Evolutionary conservation across 2,329 filamentous ascomycete genomes (phyloP).

Genomic region (Talaromyces marneffei): DNA sequence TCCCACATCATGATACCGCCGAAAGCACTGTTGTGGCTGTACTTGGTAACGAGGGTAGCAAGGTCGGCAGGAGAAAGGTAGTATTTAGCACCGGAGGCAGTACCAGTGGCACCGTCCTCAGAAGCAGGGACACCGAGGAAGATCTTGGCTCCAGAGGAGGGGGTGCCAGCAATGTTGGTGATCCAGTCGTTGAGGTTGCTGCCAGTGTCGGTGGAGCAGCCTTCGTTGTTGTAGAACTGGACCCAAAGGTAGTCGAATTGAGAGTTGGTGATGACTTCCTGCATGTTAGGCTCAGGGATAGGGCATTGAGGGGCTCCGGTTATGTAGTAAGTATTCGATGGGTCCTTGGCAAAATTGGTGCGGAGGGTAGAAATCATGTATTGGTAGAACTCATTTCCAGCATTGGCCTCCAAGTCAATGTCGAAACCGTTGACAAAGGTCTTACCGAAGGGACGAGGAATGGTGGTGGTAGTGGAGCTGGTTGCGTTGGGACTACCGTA

Average conservation of each 20-base stretch:
- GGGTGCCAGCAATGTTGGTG: slow-evolving; percentile 30
- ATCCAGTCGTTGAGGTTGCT: slow-evolving; percentile 48
- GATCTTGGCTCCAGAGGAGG: slow-evolving; percentile 45
- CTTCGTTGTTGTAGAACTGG: slow-evolving; percentile 51
- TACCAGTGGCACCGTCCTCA: slow-evolving; percentile 22
- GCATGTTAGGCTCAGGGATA: slow-evolving; percentile 44
- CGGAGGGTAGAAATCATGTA: slow-evolving; percentile 45
- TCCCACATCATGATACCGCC: slow-evolving; percentile 59
- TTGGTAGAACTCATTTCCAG: slow-evolving; percentile 34
- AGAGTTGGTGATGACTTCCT: slow-evolving; percentile 40
- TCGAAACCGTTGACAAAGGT: slow-evolving; percentile 49
- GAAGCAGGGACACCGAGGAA: slow-evolving; percentile 48
- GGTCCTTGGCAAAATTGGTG: slow-evolving; percentile 31
- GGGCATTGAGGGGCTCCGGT: slow-evolving; percentile 51
- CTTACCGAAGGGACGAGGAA: slow-evolving; percentile 47
- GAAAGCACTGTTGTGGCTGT: slow-evolving; percentile 41
- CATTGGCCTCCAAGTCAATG: slow-evolving; percentile 44
- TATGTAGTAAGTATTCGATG: slow-evolving; percentile 43
- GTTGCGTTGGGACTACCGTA: slow-evolving; percentile 35
- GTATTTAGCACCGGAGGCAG: slow-evolving; percentile 20
- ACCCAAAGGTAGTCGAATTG: slow-evolving; percentile 51
- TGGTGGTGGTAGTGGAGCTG: slow-evolving; percentile 30
- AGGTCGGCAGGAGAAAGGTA: slow-evolving; percentile 48
- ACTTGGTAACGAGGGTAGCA: slow-evolving; percentile 40
- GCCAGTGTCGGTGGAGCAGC: slow-evolving; percentile 42